Percentiles rank a stretch among this genome's conserved stretches.
These are phyloP conservation scores for Delphinella strobiligena DNA, from an alignment of 2,329 filamentous ascomycete species.

Conservation along the genomic window DNA sequence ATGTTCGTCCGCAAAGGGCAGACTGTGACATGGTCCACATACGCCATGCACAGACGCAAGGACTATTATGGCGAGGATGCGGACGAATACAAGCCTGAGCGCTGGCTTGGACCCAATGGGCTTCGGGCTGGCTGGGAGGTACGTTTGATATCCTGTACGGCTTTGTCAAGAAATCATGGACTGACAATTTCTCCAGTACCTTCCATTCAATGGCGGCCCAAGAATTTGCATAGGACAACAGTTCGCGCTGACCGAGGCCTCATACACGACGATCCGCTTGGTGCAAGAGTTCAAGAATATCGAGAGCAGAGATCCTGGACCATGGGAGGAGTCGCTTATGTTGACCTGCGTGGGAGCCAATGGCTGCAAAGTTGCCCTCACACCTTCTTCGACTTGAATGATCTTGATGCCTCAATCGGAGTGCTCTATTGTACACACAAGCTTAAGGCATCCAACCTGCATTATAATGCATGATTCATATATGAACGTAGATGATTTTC, in stretches of 20 bases:
- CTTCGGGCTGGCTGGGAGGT: constrained; percentile 19
- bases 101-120: constrained; percentile 25
- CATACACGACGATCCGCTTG: constrained; percentile 18
- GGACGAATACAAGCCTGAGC: constrained; percentile 35
- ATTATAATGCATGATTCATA: too few relatives aligned
- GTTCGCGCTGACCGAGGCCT: constrained; percentile 19
- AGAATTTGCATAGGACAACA: constrained; percentile 16
- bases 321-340: constrained; percentile 1
- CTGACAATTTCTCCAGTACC: too few relatives aligned
- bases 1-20: constrained; percentile 39
- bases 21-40: constrained; percentile 31
- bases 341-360: background rate
- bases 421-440: too few relatives aligned
- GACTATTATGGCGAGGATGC: constrained; percentile 39
- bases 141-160: too few relatives aligned
- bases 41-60: constrained; percentile 38
- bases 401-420: too few relatives aligned
- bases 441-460: too few relatives aligned
- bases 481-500: too few relatives aligned
- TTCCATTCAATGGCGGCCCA: constrained; percentile 18
- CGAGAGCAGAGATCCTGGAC: constrained; percentile 9
- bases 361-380: constrained; percentile 1
- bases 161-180: too few relatives aligned
- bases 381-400: background rate
- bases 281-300: constrained; percentile 20